Base-by-base conservation (phyloP, 108 stramenopile species). In the Aurantiochytrium sp. region DNA sequence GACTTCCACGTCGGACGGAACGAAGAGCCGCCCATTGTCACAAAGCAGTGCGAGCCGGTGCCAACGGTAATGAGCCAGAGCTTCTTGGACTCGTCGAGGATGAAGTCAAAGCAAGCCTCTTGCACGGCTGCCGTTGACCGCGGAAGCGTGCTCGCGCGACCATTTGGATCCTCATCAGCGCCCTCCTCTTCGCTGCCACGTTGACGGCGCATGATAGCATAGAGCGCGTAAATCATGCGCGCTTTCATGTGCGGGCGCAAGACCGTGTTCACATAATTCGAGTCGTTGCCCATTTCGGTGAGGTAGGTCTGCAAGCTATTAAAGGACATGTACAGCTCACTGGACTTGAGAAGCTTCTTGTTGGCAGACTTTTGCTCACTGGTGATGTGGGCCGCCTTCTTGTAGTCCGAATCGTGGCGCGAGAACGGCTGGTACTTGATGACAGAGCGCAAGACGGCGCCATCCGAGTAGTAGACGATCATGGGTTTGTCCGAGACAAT, bases 241-340 rank as follows among this genome's bases (percentile, higher is more conserved):
- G 76, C 76, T 23, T 83, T 83, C 76, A 83, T 83, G 25, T 83
- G 76, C 51, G 76, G 76, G 76, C 76, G 76, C 6, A 83, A 45
- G 19, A 83, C 76, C 51, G 44, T 83, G 51, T 12, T 83, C 49
- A 83, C 76, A 45, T 83, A 83, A 3, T 83, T 35, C 10, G 45
- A 18, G 1, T 8, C 23, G 51, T 53, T 53, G 51, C 76, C 76
- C 45, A 28, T 28, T 23, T 53, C 51, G 51, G 76, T 53, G 1
- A 83, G 76, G 23, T 83, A 53, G 10, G 45, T 47, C 51, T 83
- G 76, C 45, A 83, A 45, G 23, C 76, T 83, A 4, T 83, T 47
- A 35, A 83, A 83, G 25, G 76, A 83, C 49, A 53, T 83, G 76
- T 83, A 83, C 18, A 83, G 76, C 51, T 83, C 76, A 23, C 76